A percentile compares a stretch with the other conserved stretches of the same genome.
Conservation (phyloP, 345 rosid genomes). For the Eucalyptus camaldulensis region DNA sequence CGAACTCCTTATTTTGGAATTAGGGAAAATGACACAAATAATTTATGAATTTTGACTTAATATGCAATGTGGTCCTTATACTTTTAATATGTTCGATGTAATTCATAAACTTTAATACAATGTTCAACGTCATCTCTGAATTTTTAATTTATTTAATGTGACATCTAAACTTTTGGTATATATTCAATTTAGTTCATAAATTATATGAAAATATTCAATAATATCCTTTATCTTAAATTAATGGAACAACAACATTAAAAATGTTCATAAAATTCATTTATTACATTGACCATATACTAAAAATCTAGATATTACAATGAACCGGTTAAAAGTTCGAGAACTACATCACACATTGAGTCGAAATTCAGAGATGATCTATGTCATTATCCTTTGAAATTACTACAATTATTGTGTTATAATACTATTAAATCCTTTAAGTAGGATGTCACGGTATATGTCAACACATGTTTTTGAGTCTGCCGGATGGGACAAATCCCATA, state of each 20-base stretch:
- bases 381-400: neutral
- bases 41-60: too few relatives aligned
- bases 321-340: neutral
- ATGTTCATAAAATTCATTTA: neutral
- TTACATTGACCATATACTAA: neutral
- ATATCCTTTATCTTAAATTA: neutral
- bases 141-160: too few relatives aligned
- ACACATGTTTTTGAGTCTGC: neutral
- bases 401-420: neutral
- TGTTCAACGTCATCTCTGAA: fast-evolving
- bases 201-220: too few relatives aligned
- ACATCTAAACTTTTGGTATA: neutral
- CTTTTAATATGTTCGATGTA: too few relatives aligned
- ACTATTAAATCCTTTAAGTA: neutral
- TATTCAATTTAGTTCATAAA: too few relatives aligned
- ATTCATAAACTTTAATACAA: too few relatives aligned
- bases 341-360: neutral
- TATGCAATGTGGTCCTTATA: neutral
- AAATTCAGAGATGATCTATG: too few relatives aligned
- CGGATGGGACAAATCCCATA: neutral
- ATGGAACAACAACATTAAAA: neutral
- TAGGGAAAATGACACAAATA: too few relatives aligned
- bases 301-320: neutral
- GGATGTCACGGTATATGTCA: neutral
- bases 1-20: neutral